Percentiles rank a stretch among this genome's conserved stretches.
These are phyloP conservation scores for Ceratocystiopsis minuta DNA, from an alignment of 2,329 filamentous ascomycete genomes.

Conservation along the genomic window DNA sequence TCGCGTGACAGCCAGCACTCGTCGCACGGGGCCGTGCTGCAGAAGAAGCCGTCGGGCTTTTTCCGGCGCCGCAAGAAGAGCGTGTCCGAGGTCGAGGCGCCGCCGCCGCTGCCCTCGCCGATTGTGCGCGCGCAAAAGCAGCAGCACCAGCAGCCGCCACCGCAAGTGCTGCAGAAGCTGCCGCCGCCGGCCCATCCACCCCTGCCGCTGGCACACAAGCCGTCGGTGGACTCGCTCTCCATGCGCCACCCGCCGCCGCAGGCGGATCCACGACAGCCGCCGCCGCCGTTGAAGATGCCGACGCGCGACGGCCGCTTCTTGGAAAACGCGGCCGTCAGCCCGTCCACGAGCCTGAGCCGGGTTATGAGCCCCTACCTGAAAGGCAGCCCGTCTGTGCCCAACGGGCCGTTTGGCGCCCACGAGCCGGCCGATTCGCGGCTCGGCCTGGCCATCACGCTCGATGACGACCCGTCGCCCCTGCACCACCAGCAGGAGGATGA, in stretches of 20 bases:
- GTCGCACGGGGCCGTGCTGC: slow-evolving; percentile 32
- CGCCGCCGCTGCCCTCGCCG: slow-evolving; percentile 38
- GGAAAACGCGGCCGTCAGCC: slow-evolving; percentile 30
- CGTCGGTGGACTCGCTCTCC: too few species aligned
- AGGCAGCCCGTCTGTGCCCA: slow-evolving; percentile 12
- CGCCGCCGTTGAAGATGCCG: slow-evolving; percentile 17
- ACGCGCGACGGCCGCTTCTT: slow-evolving; percentile 14
- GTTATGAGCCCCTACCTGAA: slow-evolving; percentile 74
- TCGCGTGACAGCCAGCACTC: slow-evolving; percentile 32
- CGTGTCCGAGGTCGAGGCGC: slow-evolving; percentile 41
- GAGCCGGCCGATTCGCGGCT: too few species aligned
- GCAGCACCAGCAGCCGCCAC: background rate
- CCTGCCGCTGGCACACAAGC: background rate
- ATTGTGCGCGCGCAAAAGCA: slow-evolving; percentile 6
- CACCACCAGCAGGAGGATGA: background rate
- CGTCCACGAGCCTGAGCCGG: slow-evolving; percentile 64
- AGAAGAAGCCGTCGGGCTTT: slow-evolving; percentile 88
- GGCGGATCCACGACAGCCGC: slow-evolving; percentile 19
- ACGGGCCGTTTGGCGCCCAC: background rate
- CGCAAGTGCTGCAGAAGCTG: too few species aligned
- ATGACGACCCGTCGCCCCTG: background rate
- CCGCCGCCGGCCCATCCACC: too few species aligned
- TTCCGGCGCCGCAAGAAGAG: slow-evolving; percentile 91
- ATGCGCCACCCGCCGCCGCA: slow-evolving; percentile 3
- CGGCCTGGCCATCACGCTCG: too few species aligned